Conservation (phyloP, 192 early-diverging fungal species). For the Thamnidium elegans region DNA sequence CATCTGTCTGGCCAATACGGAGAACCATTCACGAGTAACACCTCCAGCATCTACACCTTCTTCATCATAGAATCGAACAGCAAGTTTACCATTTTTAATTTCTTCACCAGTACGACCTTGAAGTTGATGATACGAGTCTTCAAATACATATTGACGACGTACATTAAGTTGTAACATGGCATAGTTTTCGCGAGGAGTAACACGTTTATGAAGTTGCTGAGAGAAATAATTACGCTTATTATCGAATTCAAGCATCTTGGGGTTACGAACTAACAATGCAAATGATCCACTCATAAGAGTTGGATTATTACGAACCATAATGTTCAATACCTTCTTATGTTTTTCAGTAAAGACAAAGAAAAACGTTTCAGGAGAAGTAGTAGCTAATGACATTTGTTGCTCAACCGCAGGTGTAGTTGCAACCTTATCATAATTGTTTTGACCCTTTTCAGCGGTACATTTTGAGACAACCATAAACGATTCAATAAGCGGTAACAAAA, state of each 20-base stretch:
- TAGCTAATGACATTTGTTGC: not conserved
- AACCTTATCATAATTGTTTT: not conserved
- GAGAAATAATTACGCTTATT: conserved; percentile 98
- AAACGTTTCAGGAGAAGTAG: conserved; percentile 46
- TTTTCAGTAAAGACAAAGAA: conserved; percentile 90
- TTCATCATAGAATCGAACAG: conserved; percentile 92
- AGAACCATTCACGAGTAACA: conserved; percentile 98
- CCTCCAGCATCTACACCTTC: conserved; percentile 98
- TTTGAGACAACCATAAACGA: conserved; percentile 97
- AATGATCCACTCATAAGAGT: conserved; percentile 95
- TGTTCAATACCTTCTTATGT: conserved; percentile 95
- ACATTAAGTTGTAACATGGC: conserved; percentile 84
- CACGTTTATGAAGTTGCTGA: conserved; percentile 90
- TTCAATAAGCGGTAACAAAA: conserved; percentile 92
- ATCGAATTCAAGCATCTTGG: conserved; percentile 98
- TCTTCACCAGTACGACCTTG: conserved; percentile 88
- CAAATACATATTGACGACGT: conserved; percentile 90
- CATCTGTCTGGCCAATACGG: conserved; percentile 94
- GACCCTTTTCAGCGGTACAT: conserved; percentile 60
- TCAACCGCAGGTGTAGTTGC: not conserved
- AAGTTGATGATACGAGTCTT: conserved; percentile 94
- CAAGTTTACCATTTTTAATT: conserved; percentile 90
- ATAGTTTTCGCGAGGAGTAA: conserved; percentile 56
- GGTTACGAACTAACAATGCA: conserved; percentile 92
- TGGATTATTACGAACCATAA: conserved; percentile 97